Evolutionary conservation across 192 early-diverging fungal species (phyloP).

Genomic region (Gaertneriomyces semiglobifer): DNA sequence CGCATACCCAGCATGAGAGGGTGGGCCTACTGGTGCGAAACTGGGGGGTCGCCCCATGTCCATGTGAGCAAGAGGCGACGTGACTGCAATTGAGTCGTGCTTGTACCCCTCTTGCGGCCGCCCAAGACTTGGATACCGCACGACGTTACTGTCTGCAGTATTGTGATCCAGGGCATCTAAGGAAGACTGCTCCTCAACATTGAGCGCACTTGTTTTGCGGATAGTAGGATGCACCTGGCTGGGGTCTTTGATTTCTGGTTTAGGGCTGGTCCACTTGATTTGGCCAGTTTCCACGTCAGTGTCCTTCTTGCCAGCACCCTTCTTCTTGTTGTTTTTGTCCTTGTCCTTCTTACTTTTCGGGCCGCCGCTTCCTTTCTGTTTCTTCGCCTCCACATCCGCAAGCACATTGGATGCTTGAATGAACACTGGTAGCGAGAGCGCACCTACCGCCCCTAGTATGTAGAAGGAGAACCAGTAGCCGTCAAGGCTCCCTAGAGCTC

Average conservation of each 20-base stretch:
- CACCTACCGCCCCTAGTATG: constrained; percentile 13
- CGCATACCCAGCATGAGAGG: neutral
- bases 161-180: neutral
- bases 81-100: constrained; percentile 1
- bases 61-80: neutral
- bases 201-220: neutral
- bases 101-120: neutral
- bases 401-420: constrained; percentile 24
- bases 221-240: neutral
- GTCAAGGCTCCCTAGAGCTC: constrained; percentile 11
- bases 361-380: constrained; percentile 1
- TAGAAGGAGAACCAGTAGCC: constrained; percentile 32
- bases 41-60: too few relatives aligned
- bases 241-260: constrained; percentile 1
- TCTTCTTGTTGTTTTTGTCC: constrained; percentile 8
- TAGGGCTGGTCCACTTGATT: constrained; percentile 23
- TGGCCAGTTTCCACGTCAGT: constrained; percentile 26
- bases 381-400: constrained; percentile 20
- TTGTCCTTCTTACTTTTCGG: constrained; percentile 18
- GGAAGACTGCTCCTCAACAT: constrained; percentile 5
- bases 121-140: neutral
- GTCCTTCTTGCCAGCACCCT: constrained; percentile 9
- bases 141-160: neutral
- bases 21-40: too few relatives aligned
- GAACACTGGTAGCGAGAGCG: constrained; percentile 20